Base-by-base conservation (phyloP, 78 protist genomes). In the slime mould (Dictyostelium discoideum) region DNA sequence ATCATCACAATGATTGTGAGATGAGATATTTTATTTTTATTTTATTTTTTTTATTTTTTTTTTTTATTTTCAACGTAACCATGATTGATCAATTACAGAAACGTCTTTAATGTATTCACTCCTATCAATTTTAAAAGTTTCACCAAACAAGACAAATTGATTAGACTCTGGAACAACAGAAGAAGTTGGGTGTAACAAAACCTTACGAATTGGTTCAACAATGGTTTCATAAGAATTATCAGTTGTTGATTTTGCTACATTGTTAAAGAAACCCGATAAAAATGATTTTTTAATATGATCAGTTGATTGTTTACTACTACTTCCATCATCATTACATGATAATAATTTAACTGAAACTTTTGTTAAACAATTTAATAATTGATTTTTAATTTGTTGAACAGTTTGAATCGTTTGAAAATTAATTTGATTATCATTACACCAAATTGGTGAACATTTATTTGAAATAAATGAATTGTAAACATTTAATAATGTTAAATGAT, bases 401-500 rank as follows among this genome's bases (percentile, higher is more conserved):
- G 54, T 72, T 37, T 14, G 3, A 95, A 93, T 80, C 26, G 86
- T 67, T 32, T 79, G 84, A 67, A 29, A 20, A n/a, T 88, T 84
- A 24, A 89, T 37, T 40, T 69, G 44, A 42, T 89, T 5, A 4
- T 60, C 84, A 29, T 96, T 57, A 78, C 97, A 95, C 97, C 98
- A 93, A 6, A 32, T 14, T 14, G 14, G 5, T n/a, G 63, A 42
- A 11, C n/a, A 11, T 14, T 54, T 3, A 57, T 87, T 13, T 29
- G 40, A 39, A 6, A 29, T 44, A 37, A 87, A 96, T 26, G 54
- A 40, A 26, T 92, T 80, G 40, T 22, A 63, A 46, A 86, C 96
- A 54, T 97, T 98, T n/a, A 97, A 77, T 29, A 98, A 96, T 3
- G 99, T 93, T 63, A 98, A 73, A 39, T 97, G 98, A 85, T 98